Conservation (phyloP, 257 asterid species). For the Solanum pimpinellifolium region DNA sequence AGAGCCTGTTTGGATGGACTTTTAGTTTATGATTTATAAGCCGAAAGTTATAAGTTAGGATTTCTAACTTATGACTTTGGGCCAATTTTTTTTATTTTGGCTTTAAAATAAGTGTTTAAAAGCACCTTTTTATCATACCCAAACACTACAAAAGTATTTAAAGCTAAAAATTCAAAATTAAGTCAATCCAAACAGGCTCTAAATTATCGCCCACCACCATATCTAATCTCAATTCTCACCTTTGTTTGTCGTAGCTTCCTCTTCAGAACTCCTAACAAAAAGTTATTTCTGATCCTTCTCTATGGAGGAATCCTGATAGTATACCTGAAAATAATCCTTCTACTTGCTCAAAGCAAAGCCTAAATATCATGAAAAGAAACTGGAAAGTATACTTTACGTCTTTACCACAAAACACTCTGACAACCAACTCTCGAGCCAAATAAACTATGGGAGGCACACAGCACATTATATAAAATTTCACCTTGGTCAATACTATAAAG, state of each 20-base stretch:
- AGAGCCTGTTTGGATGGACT: not conserved
- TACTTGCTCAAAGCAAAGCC: not conserved
- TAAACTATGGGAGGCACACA: not conserved
- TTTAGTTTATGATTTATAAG: not conserved
- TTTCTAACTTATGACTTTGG: not conserved
- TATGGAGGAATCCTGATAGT: not conserved
- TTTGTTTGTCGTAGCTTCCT: not conserved
- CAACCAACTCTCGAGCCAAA: not conserved
- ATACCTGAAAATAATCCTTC: not conserved
- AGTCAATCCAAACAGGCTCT: not conserved
- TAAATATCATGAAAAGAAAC: not conserved
- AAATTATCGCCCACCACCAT: not conserved
- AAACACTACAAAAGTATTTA: not conserved
- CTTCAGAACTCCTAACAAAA: not conserved
- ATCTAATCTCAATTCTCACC: not conserved
- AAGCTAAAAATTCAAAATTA: not conserved
- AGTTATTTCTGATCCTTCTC: not conserved
- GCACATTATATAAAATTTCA: not conserved
- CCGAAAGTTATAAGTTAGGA: not conserved
- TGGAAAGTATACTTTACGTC: not conserved
- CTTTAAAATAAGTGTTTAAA: not conserved
- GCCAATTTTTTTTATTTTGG: not conserved
- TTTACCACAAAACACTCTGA: not conserved
- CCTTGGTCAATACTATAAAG: not conserved
- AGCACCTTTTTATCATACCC: not conserved